These are phyloP conservation scores for Elongisporangium prolatum DNA, from an alignment of 352 stramenopile species.

Conservation along the genomic window DNA sequence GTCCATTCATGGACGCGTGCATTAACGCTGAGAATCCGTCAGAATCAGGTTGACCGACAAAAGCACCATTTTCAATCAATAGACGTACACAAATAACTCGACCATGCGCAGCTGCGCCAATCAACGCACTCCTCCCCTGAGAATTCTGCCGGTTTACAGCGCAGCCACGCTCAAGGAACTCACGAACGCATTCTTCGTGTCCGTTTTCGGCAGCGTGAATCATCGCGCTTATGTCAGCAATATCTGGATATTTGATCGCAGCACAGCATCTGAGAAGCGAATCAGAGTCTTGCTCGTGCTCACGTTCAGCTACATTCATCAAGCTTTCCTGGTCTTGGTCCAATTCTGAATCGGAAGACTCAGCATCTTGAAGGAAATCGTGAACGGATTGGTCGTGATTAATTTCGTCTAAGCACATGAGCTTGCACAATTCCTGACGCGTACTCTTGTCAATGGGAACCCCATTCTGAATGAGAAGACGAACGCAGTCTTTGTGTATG, in stretches of 20 bases:
- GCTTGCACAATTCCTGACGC: constrained; percentile 11
- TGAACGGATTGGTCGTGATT: not conserved
- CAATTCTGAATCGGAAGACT: not conserved
- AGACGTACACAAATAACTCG: constrained; percentile 1
- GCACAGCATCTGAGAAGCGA: not conserved
- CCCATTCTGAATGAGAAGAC: constrained; percentile 9
- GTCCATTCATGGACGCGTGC: constrained; percentile 1
- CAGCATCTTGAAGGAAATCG: not conserved
- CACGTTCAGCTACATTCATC: not conserved
- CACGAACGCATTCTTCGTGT: not conserved
- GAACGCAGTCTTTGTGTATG: constrained; percentile 1
- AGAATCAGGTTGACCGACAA: not conserved
- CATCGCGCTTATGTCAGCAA: not conserved
- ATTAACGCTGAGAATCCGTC: not conserved
- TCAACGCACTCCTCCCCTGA: constrained; percentile 2
- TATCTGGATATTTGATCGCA: not conserved
- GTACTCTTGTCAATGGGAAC: constrained; percentile 8
- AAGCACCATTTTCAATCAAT: not conserved
- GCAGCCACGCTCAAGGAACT: not conserved
- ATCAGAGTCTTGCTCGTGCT: not conserved
- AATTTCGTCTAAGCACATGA: not conserved
- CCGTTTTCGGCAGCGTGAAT: not conserved
- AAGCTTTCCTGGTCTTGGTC: not conserved
- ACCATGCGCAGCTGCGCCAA: constrained; percentile 8
- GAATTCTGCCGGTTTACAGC: not conserved